phyloP scores from a whole-genome alignment of 441 rosid genomes.

The Biscutella laevigata region DNA sequence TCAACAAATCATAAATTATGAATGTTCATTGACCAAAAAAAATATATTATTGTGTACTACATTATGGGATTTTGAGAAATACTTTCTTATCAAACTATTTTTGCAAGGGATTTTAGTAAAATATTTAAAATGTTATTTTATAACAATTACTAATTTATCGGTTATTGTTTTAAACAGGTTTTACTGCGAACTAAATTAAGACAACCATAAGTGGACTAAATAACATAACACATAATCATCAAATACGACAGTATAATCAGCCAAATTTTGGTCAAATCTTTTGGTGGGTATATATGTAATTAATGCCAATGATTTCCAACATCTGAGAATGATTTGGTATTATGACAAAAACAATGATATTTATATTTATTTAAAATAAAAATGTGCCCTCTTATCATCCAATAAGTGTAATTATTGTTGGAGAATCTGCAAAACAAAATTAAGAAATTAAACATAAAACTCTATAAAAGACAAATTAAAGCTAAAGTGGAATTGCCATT shows the following conservation, averaged over 20 bases:
- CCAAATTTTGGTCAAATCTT: constrained; percentile 31
- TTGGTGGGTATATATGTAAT: constrained; percentile 29
- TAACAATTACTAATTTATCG: too few relatives aligned
- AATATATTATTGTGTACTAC: too few relatives aligned
- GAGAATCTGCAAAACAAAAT: constrained; percentile 22
- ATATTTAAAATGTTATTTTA: too few relatives aligned
- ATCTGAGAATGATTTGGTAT: constrained; percentile 28
- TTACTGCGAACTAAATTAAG: too few relatives aligned
- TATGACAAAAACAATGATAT: constrained; percentile 8
- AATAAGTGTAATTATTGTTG: constrained; percentile 24
- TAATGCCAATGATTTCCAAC: constrained; percentile 31
- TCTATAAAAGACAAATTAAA: constrained; percentile 14
- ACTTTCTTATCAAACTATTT: too few relatives aligned
- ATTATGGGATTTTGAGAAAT: too few relatives aligned
- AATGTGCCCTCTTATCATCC: constrained; percentile 2
- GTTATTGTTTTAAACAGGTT: too few relatives aligned
- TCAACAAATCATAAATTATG: too few relatives aligned
- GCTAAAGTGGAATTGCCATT: constrained; percentile 2
- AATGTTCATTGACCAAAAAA: too few relatives aligned
- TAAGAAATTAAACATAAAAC: constrained; percentile 15
- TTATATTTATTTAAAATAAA: constrained; percentile 3
- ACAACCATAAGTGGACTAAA: constrained; percentile 21
- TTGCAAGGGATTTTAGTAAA: too few relatives aligned
- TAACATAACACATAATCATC: constrained; percentile 12
- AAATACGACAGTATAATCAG: constrained; percentile 21